Evolutionary conservation across 495 filamentous ascomycete species (phyloP).

Genomic region (Parathielavia appendiculata): DNA sequence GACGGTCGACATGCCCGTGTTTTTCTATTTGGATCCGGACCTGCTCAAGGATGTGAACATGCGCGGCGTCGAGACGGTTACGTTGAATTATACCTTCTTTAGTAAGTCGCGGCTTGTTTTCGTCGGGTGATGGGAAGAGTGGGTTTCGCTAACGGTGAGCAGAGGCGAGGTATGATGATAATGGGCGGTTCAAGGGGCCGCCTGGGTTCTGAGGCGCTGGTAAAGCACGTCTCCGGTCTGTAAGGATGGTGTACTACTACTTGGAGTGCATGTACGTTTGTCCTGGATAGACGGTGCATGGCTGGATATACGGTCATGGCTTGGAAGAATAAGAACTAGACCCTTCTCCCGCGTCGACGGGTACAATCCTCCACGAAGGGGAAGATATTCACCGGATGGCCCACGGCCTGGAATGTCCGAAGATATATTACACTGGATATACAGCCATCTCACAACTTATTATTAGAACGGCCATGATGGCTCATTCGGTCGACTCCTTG

Average conservation of each 20-base stretch:
- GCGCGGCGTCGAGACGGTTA: slow-evolving; percentile 90
- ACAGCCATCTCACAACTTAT: background rate
- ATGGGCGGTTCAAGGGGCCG: slow-evolving; percentile 48
- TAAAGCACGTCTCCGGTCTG: background rate
- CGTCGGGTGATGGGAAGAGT: background rate
- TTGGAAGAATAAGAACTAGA: background rate
- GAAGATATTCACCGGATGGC: too few relatives aligned
- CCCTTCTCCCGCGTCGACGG: background rate
- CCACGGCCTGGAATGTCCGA: background rate
- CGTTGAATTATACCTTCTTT: slow-evolving; percentile 96
- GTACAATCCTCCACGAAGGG: too few relatives aligned
- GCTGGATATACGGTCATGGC: background rate
- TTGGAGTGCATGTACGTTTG: background rate
- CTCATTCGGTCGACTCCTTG: background rate
- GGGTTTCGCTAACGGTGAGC: slow-evolving; percentile 13
- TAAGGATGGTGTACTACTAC: background rate
- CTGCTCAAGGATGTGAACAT: slow-evolving; percentile 87
- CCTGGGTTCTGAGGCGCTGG: background rate
- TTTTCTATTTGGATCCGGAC: slow-evolving; percentile 98
- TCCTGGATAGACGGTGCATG: background rate
- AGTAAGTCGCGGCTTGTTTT: slow-evolving; percentile 59
- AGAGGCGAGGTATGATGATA: slow-evolving; percentile 86
- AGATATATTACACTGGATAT: background rate
- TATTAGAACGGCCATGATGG: background rate
- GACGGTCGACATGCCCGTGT: slow-evolving; percentile 99